Conservation (phyloP, 2,329 filamentous ascomycete species). For the Cryphonectria carpinicola region DNA sequence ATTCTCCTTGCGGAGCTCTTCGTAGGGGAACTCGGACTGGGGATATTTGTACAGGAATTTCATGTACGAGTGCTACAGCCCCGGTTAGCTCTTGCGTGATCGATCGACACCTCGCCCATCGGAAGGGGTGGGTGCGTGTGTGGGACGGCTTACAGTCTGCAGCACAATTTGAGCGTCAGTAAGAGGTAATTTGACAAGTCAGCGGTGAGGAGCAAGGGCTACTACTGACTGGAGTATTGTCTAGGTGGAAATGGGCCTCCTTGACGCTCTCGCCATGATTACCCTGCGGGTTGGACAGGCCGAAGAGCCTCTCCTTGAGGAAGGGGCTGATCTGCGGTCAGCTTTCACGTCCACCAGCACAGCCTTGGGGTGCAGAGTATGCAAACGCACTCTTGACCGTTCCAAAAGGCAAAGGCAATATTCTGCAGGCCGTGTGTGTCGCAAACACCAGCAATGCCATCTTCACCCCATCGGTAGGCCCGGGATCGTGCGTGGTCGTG, state of each 20-base stretch:
- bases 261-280: constrained; percentile 98
- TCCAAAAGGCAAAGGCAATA: constrained; percentile 96
- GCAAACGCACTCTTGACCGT: constrained; percentile 80
- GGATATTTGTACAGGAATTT: constrained; percentile 98
- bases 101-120: not conserved
- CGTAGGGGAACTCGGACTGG: constrained; percentile 87
- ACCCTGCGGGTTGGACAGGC: constrained; percentile 92
- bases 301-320: constrained; percentile 93
- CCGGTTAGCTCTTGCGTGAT: constrained; percentile 28
- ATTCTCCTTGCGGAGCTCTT: constrained; percentile 85
- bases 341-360: constrained; percentile 30
- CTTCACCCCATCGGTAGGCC: constrained; percentile 93
- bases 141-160: constrained; percentile 48
- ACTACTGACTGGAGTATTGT: constrained; percentile 76
- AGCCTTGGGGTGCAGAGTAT: constrained; percentile 19
- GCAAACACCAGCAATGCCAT: constrained; percentile 92
- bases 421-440: constrained; percentile 91
- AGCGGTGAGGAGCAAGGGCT: not conserved
- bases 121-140: not conserved
- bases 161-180: constrained; percentile 32
- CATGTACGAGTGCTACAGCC: constrained; percentile 88
- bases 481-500: constrained; percentile 90
- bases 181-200: constrained; percentile 28
- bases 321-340: constrained; percentile 69
- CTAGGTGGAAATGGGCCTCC: constrained; percentile 93